Evolutionary conservation across 2,329 filamentous ascomycete species (phyloP), one percentile per base, ranked within the genome.

Genomic region (Phyllosticta paracitricarpa): DNA sequence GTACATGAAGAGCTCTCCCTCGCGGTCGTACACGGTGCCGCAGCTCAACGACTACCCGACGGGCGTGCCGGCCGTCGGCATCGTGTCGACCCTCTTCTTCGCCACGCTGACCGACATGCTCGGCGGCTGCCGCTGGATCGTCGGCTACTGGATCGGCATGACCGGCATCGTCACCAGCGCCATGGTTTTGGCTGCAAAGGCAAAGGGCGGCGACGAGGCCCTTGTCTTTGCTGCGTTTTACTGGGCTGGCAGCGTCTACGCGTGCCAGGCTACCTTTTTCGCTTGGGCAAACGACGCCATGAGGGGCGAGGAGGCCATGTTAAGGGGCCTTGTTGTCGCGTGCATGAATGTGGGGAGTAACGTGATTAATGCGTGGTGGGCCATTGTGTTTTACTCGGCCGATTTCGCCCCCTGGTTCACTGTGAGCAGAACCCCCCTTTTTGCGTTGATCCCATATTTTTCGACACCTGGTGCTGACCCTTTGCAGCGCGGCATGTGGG

Each of bases 261-360:
- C 87, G 0, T 88, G 86, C 67, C 86, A 90, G 71, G 86, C 87
- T 0, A 87, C 84, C 0, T 89, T 89, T 66, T 89, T 90, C 65
- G 87, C 87, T 0, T 89, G 87, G 87, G 87, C 85, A 24, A 89
- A 90, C 66, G 87, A 89, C 66, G 83, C 84, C 2, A 82, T 88
- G 75, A 79, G 84, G 7, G 81, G 82, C 61, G 82, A 88, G 66
- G 82, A 88, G 63, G 80, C 82, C 22, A 79, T 84, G 54, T 81
- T 86, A 65, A 78, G 87, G 3, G 84, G 81, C 2, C 80, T 89
- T 1, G 86, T 89, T 0, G 81, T 90, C 40, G 87, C 86, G 0
- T 83, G 84, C 12, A 90, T 90, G 87, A 89, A 89, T 63, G 73
- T 86, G 66, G 83, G 83, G 1, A 87, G 79, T 67, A 88, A 86